phyloP scores from a whole-genome alignment of 441 rosid species.

The Erodium moschatum region DNA sequence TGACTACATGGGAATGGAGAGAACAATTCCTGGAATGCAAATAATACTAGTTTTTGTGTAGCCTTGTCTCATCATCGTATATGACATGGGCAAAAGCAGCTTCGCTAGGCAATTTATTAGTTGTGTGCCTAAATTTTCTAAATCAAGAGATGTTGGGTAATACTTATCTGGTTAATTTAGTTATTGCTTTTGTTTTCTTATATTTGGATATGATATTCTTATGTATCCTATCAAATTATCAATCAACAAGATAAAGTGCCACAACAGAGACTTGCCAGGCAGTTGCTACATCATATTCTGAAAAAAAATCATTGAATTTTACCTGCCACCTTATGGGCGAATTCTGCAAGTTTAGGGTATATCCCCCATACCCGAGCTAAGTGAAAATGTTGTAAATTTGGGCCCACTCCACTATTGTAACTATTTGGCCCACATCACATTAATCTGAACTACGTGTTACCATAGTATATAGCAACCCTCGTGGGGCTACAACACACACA shows the following conservation, averaged over 20 bases:
- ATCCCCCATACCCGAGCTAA: background rate
- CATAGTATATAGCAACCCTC: background rate
- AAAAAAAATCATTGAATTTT: background rate
- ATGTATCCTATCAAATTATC: background rate
- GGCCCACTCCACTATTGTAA: background rate
- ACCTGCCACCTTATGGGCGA: background rate
- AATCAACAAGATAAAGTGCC: background rate
- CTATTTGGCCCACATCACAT: no score
- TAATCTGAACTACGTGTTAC: background rate
- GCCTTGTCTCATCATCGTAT: slow-evolving; percentile 23
- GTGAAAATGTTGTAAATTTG: slow-evolving; percentile 1
- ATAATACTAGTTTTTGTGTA: slow-evolving; percentile 33
- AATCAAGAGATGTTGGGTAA: background rate
- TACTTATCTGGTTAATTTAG: background rate
- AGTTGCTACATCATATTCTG: background rate
- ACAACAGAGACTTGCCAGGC: background rate
- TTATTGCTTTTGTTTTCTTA: background rate
- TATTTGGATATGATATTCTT: background rate
- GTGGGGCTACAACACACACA: background rate
- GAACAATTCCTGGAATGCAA: slow-evolving; percentile 30
- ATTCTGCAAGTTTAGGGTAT: background rate
- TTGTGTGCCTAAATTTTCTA: background rate
- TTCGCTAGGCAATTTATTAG: slow-evolving; percentile 23
- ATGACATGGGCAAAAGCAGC: slow-evolving; percentile 23
- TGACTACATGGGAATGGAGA: background rate